Conservation (phyloP, 768 basidiomycete genomes). For the Leccinum broughii region DNA sequence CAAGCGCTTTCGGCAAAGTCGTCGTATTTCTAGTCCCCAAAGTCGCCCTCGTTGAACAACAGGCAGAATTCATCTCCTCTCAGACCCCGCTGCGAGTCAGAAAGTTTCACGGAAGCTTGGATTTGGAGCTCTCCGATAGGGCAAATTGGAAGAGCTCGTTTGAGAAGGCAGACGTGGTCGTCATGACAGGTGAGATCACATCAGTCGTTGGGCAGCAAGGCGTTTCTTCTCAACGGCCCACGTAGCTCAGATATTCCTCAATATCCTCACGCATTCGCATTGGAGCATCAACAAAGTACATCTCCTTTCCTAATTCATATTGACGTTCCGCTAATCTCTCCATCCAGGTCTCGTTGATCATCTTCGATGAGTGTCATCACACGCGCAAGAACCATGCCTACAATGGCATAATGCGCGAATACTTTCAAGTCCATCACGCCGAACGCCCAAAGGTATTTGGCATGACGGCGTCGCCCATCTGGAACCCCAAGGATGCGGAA, state of each 20-base stretch:
- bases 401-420: conserved; percentile 58
- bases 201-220: not conserved
- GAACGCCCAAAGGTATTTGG: conserved; percentile 85
- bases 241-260: conserved; percentile 79
- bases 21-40: conserved; percentile 84
- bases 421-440: conserved; percentile 43
- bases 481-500: conserved; percentile 70
- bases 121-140: conserved; percentile 70
- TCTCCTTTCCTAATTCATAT: not conserved
- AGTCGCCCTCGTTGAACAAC: conserved; percentile 83
- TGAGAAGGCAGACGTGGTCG: conserved; percentile 66
- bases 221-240: conserved; percentile 5
- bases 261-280: conserved; percentile 77
- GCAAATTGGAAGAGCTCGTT: conserved; percentile 65
- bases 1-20: conserved; percentile 52
- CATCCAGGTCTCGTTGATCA: conserved; percentile 51
- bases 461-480: conserved; percentile 90
- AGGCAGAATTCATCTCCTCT: conserved; percentile 62
- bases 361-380: conserved; percentile 63
- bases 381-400: conserved; percentile 57
- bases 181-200: conserved; percentile 70
- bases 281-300: conserved; percentile 67
- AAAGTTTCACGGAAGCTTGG: conserved; percentile 68
- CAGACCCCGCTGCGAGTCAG: conserved; percentile 67
- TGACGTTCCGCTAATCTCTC: conserved; percentile 1